phyloP scores from a whole-genome alignment of 2,329 filamentous ascomycete species.

The Alternaria brassicae region DNA sequence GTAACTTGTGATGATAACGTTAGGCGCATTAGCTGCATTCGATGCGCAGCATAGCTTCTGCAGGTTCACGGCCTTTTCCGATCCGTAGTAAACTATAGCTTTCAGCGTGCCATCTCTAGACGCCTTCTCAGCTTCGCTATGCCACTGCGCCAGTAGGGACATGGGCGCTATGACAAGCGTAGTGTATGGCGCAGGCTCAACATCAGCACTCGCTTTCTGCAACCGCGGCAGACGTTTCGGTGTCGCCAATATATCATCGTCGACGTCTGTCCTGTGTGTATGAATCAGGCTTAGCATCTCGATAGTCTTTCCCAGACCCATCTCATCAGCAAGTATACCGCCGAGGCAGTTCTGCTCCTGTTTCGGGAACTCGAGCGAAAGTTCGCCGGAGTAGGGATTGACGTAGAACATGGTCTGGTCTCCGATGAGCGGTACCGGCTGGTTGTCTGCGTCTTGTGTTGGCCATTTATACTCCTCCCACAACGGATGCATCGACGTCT shows the following conservation, averaged over 20 bases:
- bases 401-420: constrained; percentile 83
- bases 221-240: constrained; percentile 70
- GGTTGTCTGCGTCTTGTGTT: constrained; percentile 82
- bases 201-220: constrained; percentile 61
- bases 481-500: constrained; percentile 90
- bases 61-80: constrained; percentile 80
- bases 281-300: constrained; percentile 97
- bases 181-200: constrained; percentile 80
- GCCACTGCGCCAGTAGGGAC: constrained; percentile 96
- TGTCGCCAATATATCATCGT: constrained; percentile 46
- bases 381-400: constrained; percentile 94
- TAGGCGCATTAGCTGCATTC: constrained; percentile 78
- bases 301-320: constrained; percentile 98
- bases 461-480: constrained; percentile 98
- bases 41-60: constrained; percentile 77
- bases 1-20: constrained; percentile 94
- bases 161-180: constrained; percentile 97
- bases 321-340: constrained; percentile 93
- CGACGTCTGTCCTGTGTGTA: constrained; percentile 71
- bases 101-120: constrained; percentile 84
- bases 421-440: constrained; percentile 70
- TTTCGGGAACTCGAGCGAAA: constrained; percentile 87
- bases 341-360: constrained; percentile 96
- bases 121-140: constrained; percentile 91
- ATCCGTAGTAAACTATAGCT: constrained; percentile 89